phyloP scores from a whole-genome alignment of 148 eudicot genomes.

The Chenopodium suecicum region DNA sequence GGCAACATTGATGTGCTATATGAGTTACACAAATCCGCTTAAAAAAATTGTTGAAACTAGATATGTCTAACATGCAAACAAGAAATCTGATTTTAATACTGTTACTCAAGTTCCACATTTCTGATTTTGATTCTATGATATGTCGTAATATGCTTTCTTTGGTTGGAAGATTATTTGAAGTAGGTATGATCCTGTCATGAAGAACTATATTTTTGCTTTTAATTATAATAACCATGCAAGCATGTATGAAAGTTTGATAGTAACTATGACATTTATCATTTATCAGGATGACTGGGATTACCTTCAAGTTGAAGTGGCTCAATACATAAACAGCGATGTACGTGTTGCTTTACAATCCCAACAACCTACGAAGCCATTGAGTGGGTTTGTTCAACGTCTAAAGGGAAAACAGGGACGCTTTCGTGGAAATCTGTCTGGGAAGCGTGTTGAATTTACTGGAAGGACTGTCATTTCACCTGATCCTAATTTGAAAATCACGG shows the following conservation, averaged over 20 bases:
- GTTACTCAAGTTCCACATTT: neutral
- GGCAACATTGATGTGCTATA: neutral
- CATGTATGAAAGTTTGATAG: neutral
- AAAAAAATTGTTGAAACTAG: neutral
- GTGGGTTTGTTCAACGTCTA: conserved; percentile 92
- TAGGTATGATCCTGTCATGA: neutral
- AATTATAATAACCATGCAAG: neutral
- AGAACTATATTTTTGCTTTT: neutral
- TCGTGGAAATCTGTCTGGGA: conserved; percentile 89
- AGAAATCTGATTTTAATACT: neutral
- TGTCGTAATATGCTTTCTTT: neutral
- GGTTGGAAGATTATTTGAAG: neutral
- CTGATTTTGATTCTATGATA: no score
- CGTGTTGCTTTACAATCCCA: conserved; percentile 43
- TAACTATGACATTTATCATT: conserved; percentile 22
- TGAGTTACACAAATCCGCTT: neutral
- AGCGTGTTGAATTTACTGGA: conserved; percentile 98
- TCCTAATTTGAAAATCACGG: conserved; percentile 93
- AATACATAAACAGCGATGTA: conserved; percentile 82
- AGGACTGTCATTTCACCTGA: conserved; percentile 98
- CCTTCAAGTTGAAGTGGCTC: conserved; percentile 87
- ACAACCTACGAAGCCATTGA: conserved; percentile 47
- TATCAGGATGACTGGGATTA: conserved; percentile 64
- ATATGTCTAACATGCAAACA: neutral
- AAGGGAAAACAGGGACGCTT: conserved; percentile 98